Conservation (phyloP, 345 rosid genomes). For the Arabidopsis arenosa region DNA sequence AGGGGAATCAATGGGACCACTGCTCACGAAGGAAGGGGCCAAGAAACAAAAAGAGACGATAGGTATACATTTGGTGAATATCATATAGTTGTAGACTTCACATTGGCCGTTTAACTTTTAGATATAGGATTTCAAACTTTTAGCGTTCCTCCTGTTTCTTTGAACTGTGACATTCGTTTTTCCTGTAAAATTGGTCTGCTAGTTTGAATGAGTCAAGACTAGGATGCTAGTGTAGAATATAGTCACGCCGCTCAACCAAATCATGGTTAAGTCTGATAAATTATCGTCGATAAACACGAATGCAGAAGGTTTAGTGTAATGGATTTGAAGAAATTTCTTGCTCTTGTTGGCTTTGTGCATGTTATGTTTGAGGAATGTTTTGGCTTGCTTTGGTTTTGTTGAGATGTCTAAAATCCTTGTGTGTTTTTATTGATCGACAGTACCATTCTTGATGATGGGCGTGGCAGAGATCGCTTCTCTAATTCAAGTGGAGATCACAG, state of each 20-base stretch:
- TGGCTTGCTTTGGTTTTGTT: slow-evolving; percentile 10
- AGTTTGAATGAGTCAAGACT: not conserved
- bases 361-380: not conserved
- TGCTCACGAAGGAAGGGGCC: slow-evolving; percentile 49
- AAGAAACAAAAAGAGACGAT: slow-evolving; percentile 51
- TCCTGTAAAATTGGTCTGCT: slow-evolving; percentile 7
- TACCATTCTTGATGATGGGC: slow-evolving; percentile 49
- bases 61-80: slow-evolving; percentile 48
- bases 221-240: not conserved
- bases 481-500: slow-evolving; percentile 55
- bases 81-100: not conserved
- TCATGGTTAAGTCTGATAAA: not conserved
- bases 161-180: not conserved
- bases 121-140: not conserved
- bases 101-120: no score
- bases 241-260: not conserved
- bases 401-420: not conserved
- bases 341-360: not conserved
- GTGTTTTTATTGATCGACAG: slow-evolving; percentile 49
- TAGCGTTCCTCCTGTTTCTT: not conserved
- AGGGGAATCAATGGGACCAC: slow-evolving; percentile 50
- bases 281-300: not conserved
- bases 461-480: slow-evolving; percentile 54
- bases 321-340: not conserved
- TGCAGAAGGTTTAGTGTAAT: slow-evolving; percentile 1